Evolutionary conservation across 164 flowering plant genomes (phyloP), one percentile per base, ranked within the genome.

Genomic region (Piper longum): DNA sequence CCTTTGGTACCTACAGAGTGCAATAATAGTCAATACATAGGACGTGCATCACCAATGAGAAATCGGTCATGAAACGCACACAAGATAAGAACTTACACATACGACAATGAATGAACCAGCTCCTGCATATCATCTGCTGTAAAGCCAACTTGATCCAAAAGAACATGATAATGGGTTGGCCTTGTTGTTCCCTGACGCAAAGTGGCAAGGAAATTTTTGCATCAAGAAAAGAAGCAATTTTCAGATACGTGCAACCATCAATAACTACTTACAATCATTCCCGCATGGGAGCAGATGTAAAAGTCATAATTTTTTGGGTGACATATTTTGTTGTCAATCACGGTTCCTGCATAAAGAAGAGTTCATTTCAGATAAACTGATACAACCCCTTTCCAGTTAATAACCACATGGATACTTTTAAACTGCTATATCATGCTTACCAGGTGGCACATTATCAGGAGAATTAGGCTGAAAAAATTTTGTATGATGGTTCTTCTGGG

Each of bases 221-320:
- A 42, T 19, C 18, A 19, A 56, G 2, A 13, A 16, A 42, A 42
- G 41, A 7, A 39, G 2, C 18, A 42, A 17, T 39, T 59, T 59
- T n/a, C 7, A 26, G 18, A 42, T 44, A 57, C 42, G 26, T 7
- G 43, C 16, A 7, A 16, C 18, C 19, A 8, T 14, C 4, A 57
- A 18, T 8, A 36, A 69, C 48, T 3, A 80, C 99, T 90, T 67
- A 90, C 99, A 73, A 90, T 90, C 92, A 81, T 82, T 55, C 99
- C 97, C 42, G 92, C 95, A 70, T 93, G 97, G 0, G 96, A 84
- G 65, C 99, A 93, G 61, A 93, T 78, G 64, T 90, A 93, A 74
- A 93, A 93, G 40, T 91, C 99, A 73, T 88, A 76, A 74, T 79
- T 81, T 8, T 73, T 59, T 0, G 99, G 95, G 72, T 93, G 99